phyloP scores from a whole-genome alignment of 2,329 filamentous ascomycete species.

The Colletotrichum sidae region DNA sequence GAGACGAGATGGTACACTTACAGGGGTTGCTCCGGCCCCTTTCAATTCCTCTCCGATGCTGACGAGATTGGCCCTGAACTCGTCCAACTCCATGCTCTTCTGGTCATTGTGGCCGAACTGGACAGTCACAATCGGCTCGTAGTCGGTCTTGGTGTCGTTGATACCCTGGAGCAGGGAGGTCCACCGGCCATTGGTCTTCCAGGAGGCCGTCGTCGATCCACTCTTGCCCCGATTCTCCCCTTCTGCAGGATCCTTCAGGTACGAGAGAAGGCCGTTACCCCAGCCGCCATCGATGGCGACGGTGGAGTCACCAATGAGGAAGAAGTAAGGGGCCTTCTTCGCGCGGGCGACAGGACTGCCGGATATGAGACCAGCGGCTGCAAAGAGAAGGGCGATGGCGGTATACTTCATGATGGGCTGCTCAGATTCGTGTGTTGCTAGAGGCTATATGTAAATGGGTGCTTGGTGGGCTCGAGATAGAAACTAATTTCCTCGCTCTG shows the following conservation, averaged over 20 bases:
- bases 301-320: conserved; percentile 63
- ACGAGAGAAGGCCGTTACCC: conserved; percentile 68
- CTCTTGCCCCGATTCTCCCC: conserved; percentile 69
- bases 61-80: conserved; percentile 64
- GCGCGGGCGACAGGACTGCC: not conserved
- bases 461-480: too few relatives aligned
- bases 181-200: conserved; percentile 65
- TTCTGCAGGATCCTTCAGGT: conserved; percentile 58
- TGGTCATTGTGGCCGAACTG: conserved; percentile 74
- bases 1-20: conserved; percentile 38
- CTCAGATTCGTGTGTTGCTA: too few relatives aligned
- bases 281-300: conserved; percentile 62
- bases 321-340: conserved; percentile 53
- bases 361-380: not conserved
- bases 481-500: too few relatives aligned
- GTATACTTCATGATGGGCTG: conserved; percentile 1
- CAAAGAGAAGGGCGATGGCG: not conserved
- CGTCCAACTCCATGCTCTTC: conserved; percentile 60
- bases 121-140: conserved; percentile 46
- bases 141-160: conserved; percentile 49
- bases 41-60: conserved; percentile 57
- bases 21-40: conserved; percentile 56
- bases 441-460: too few relatives aligned
- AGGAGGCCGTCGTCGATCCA: conserved; percentile 68
- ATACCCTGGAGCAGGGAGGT: conserved; percentile 57